Percentiles rank a stretch among this genome's conserved stretches.
Evolutionary conservation across 2,329 filamentous ascomycete genomes (phyloP).

Genomic region (Aureobasidium sp.): DNA sequence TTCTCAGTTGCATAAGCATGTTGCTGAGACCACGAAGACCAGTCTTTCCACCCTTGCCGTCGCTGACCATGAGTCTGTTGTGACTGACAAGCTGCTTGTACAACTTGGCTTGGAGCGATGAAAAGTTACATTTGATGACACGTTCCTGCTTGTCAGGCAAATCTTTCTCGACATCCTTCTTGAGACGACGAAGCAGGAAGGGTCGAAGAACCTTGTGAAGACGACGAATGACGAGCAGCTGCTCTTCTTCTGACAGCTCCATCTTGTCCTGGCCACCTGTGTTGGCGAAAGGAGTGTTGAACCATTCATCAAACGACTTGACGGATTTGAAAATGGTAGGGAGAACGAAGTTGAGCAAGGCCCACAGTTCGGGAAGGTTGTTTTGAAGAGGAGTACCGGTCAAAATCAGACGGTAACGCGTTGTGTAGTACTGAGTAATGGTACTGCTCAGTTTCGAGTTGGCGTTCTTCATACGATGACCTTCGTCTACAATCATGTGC

Average conservation of each 20-base stretch:
- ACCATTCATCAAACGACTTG: slow-evolving; percentile 99
- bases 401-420: slow-evolving; percentile 90
- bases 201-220: slow-evolving; percentile 95
- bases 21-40: slow-evolving; percentile 93
- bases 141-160: slow-evolving; percentile 98
- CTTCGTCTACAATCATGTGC: slow-evolving; percentile 99
- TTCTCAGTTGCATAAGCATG: slow-evolving; percentile 99
- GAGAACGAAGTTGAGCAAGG: slow-evolving; percentile 95
- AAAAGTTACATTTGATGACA: slow-evolving; percentile 99
- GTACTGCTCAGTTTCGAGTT: slow-evolving; percentile 94
- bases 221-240: slow-evolving; percentile 94
- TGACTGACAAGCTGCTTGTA: slow-evolving; percentile 97
- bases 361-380: slow-evolving; percentile 93
- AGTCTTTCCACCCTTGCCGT: slow-evolving; percentile 92
- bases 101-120: slow-evolving; percentile 81
- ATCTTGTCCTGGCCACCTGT: slow-evolving; percentile 98
- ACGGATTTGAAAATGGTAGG: slow-evolving; percentile 99
- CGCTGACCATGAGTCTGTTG: slow-evolving; percentile 89
- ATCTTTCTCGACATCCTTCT: slow-evolving; percentile 99
- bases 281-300: slow-evolving; percentile 98
- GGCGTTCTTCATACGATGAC: slow-evolving; percentile 98
- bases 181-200: slow-evolving; percentile 94
- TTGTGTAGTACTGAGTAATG: slow-evolving; percentile 90
- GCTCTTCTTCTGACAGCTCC: slow-evolving; percentile 99
- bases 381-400: slow-evolving; percentile 97